Conservation (phyloP, 2,329 filamentous ascomycete genomes). For the Penicillium italicum region DNA sequence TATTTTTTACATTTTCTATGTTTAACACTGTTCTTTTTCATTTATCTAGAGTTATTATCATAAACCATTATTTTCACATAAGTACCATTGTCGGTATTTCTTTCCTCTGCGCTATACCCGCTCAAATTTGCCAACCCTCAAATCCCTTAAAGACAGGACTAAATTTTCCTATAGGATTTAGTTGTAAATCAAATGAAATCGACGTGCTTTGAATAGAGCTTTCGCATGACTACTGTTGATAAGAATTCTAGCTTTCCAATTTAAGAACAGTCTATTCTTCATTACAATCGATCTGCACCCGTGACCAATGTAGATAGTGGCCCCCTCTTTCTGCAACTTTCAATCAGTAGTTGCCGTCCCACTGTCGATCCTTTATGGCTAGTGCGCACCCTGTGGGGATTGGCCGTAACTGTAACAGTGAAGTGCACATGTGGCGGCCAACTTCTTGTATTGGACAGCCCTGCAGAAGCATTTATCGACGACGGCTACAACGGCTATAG, state of each 20-base stretch:
- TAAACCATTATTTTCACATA: too few relatives aligned
- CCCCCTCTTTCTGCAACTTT: not conserved
- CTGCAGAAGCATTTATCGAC: not conserved
- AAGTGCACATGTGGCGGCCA: not conserved
- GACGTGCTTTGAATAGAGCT: not conserved
- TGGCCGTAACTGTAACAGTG: slow-evolving; percentile 3
- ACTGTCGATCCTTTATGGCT: slow-evolving; percentile 16
- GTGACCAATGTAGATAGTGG: not conserved
- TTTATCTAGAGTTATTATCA: too few relatives aligned
- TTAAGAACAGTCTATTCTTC: not conserved
- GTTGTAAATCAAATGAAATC: not conserved
- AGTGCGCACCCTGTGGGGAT: slow-evolving; percentile 24
- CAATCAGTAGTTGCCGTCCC: not conserved
- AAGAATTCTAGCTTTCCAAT: too few relatives aligned
- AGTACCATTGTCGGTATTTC: not conserved
- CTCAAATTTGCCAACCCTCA: slow-evolving; percentile 6
- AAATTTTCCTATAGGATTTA: not conserved
- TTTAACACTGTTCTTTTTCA: too few relatives aligned
- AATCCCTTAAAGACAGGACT: not conserved
- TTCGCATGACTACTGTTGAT: not conserved
- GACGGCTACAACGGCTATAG: not conserved
- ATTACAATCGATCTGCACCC: slow-evolving; percentile 6
- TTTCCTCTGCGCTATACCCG: slow-evolving; percentile 16
- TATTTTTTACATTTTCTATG: not conserved
- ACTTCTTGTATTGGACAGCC: not conserved